Evolutionary conservation across 495 filamentous ascomycete species (phyloP).

Genomic region (Penicillium crystallinum): DNA sequence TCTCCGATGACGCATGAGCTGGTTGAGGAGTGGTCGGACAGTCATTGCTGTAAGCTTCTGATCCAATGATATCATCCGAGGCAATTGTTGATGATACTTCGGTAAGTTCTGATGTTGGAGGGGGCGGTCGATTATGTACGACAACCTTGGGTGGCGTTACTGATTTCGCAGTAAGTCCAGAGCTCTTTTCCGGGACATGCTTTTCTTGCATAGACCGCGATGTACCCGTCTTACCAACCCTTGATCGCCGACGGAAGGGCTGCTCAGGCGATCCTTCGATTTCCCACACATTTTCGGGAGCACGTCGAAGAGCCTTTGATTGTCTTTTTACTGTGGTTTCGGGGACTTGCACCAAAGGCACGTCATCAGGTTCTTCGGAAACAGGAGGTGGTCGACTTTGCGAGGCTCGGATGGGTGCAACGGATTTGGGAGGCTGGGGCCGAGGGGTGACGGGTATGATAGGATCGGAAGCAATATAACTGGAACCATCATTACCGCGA

Average conservation of each 20-base stretch:
- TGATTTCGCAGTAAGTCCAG: conserved; percentile 1
- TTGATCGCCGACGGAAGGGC: conserved; percentile 22
- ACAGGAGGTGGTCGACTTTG: conserved; percentile 4
- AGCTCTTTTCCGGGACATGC: conserved; percentile 1
- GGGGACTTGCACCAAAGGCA: conserved; percentile 8
- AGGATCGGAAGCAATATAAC: conserved; percentile 30
- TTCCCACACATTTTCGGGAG: conserved; percentile 34
- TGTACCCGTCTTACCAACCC: conserved; percentile 7
- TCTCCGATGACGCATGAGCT: background rate
- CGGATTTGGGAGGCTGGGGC: conserved; percentile 14
- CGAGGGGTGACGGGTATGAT: conserved; percentile 30
- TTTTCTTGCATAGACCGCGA: conserved; percentile 12
- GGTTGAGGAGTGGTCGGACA: conserved; percentile 12
- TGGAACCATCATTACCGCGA: conserved; percentile 33
- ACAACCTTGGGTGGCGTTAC: conserved; percentile 5
- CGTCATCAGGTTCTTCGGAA: conserved; percentile 9
- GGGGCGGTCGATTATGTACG: conserved; percentile 4
- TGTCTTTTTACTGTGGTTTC: conserved; percentile 13
- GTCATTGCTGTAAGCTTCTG: conserved; percentile 8
- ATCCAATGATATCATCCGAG: conserved; percentile 9
- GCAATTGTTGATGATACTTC: conserved; percentile 8
- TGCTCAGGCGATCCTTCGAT: conserved; percentile 32
- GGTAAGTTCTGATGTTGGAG: conserved; percentile 13
- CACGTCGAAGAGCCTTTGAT: conserved; percentile 23
- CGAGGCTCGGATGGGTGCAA: conserved; percentile 3